Evolutionary conservation across 2,329 filamentous ascomycete species (phyloP).

Genomic region (Verticillium isaacii): DNA sequence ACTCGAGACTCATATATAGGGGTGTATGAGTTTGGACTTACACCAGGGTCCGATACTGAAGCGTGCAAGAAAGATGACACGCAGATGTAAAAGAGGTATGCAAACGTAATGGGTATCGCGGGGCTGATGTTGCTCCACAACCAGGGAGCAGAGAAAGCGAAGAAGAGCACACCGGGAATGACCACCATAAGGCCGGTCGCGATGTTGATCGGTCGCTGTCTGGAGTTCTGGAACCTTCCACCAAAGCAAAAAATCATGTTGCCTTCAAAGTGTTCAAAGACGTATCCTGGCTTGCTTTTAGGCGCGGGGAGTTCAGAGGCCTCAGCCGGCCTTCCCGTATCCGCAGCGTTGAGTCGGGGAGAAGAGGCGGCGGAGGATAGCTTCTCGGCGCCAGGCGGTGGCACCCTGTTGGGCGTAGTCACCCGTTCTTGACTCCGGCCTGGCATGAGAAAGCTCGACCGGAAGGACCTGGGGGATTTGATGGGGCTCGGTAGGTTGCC

Average conservation of each 20-base stretch:
- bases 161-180: slow-evolving; percentile 76
- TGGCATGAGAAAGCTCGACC: slow-evolving; percentile 67
- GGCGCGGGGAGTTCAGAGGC: slow-evolving; percentile 15
- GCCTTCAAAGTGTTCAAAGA: slow-evolving; percentile 77
- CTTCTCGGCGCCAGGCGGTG: slow-evolving; percentile 69
- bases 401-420: slow-evolving; percentile 44
- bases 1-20: not conserved
- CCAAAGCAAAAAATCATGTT: slow-evolving; percentile 88
- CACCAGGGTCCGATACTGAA: slow-evolving; percentile 86
- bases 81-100: slow-evolving; percentile 85
- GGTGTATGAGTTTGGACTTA: slow-evolving; percentile 43
- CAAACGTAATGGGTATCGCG: slow-evolving; percentile 83
- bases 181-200: slow-evolving; percentile 78
- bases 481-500: slow-evolving; percentile 52
- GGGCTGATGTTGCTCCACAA: slow-evolving; percentile 83
- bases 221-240: slow-evolving; percentile 83
- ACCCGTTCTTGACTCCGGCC: slow-evolving; percentile 46
- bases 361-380: slow-evolving; percentile 78
- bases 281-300: slow-evolving; percentile 41
- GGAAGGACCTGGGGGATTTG: slow-evolving; percentile 71
- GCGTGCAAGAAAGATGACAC: slow-evolving; percentile 93
- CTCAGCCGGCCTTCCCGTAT: slow-evolving; percentile 21
- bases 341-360: slow-evolving; percentile 54
- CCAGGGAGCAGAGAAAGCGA: slow-evolving; percentile 78
- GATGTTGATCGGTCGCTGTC: slow-evolving; percentile 82